Base-by-base conservation (phyloP, 192 early-diverging fungal genomes). In the Kappamyces sp. region DNA sequence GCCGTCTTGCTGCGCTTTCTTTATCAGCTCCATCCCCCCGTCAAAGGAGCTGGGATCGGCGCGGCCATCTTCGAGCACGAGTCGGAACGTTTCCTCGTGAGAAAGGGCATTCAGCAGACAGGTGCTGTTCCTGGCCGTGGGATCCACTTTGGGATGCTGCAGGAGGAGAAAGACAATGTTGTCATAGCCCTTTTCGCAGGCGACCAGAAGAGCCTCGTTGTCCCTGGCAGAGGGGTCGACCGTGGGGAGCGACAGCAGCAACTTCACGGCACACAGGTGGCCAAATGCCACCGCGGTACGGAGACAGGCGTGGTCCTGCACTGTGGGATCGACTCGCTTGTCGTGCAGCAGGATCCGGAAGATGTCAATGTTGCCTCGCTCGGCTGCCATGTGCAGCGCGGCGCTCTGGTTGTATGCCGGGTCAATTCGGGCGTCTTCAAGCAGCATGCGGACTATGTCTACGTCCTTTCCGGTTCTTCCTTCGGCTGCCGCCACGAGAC, bases 301-400 rank as follows among this genome's bases (percentile, higher is more conserved):
- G n/a, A 55, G 12, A 2, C 29, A 38, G 40, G 40, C 40, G 32
- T 34, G 40, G 11, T 55, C 45, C 7, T 55, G 37, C 11, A 40
- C 54, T 8, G 15, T 15, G 1, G 54, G 37, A 40, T 55, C 45
- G 7, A 55, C 54, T 55, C 54, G 40, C 45, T 12, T 4, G n/a
- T 59, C 47, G 12, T 59, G 58, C 3, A 59, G 5, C 9, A 59
- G 32, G 14, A 59, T 11, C 47, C 47, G 41, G 45, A 45, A 41
- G 32, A 59, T 59, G 33, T 59, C 58, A 34, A 31, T 22, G 37
- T 59, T 38, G 7, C 58, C 58, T 45, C 43, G 22, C 22, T 55
- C 37, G 5, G 58, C 31, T 22, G 58, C 58, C n/a, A 32, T 7
- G 4, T 55, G 36, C 7, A 55, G 54, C 4, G 54, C 54, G 15